A percentile compares a stretch with the other conserved stretches of the same genome.
Conservation (phyloP, 2,329 filamentous ascomycete genomes). For the Exophiala alcalophila region DNA sequence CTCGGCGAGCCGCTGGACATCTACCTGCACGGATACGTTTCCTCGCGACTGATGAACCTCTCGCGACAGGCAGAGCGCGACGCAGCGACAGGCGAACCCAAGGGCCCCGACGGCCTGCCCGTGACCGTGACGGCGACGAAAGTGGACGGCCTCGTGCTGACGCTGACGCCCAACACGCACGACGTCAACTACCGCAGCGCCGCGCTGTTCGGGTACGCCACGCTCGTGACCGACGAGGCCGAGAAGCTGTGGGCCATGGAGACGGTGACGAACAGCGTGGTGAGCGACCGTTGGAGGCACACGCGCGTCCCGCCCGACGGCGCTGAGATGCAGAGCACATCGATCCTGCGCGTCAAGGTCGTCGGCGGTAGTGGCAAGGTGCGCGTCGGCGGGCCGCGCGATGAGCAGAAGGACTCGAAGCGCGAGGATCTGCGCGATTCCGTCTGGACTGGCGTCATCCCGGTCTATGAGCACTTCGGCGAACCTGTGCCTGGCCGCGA, state of each 20-base stretch:
- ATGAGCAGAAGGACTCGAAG: conserved; percentile 55
- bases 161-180: conserved; percentile 74
- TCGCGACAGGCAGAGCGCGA: conserved; percentile 56
- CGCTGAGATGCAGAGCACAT: conserved; percentile 71
- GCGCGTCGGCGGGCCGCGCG: conserved; percentile 60
- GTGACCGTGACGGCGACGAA: conserved; percentile 69
- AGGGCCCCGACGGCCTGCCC: conserved; percentile 53
- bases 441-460: conserved; percentile 59
- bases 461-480: conserved; percentile 63
- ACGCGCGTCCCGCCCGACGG: conserved; percentile 67
- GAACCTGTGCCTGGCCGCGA: conserved; percentile 59
- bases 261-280: conserved; percentile 71
- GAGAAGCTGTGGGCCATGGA: conserved; percentile 78
- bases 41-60: conserved; percentile 71
- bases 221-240: conserved; percentile 60
- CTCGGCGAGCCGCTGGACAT: conserved; percentile 65
- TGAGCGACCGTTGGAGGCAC: conserved; percentile 67
- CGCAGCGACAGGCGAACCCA: conserved; percentile 32
- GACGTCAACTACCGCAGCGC: conserved; percentile 84
- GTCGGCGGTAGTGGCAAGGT: conserved; percentile 72
- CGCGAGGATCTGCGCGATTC: conserved; percentile 48
- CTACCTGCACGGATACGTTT: conserved; percentile 83
- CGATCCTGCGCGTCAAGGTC: conserved; percentile 66
- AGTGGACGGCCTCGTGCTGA: conserved; percentile 74
- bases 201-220: conserved; percentile 70